Percentiles rank a stretch among this genome's conserved stretches.
These are phyloP conservation scores for Penicillium coffeae DNA, from an alignment of 495 filamentous ascomycete species.

Conservation along the genomic window DNA sequence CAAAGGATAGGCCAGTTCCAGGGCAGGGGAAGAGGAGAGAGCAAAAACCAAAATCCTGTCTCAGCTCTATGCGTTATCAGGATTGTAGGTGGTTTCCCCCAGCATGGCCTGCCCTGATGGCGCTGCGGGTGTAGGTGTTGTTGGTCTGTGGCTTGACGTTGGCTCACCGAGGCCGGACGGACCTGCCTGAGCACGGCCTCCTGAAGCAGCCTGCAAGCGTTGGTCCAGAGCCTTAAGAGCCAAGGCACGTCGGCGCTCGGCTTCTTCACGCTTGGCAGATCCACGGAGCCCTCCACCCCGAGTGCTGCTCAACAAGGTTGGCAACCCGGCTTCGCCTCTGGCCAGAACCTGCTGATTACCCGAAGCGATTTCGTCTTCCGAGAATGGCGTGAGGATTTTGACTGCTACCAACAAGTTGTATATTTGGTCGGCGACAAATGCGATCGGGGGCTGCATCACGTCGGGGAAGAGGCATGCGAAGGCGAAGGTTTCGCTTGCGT, in stretches of 20 bases:
- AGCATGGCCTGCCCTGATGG: slow-evolving; percentile 47
- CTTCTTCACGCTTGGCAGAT: slow-evolving; percentile 72
- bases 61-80: slow-evolving; percentile 50
- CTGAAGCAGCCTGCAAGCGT: slow-evolving; percentile 77
- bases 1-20: background rate
- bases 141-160: slow-evolving; percentile 35
- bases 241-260: slow-evolving; percentile 82
- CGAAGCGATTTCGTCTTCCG: slow-evolving; percentile 74
- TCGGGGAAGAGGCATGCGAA: slow-evolving; percentile 96
- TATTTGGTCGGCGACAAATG: slow-evolving; percentile 66
- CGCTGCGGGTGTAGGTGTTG: slow-evolving; percentile 29
- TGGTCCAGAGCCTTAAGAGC: slow-evolving; percentile 91
- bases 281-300: slow-evolving; percentile 37
- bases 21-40: background rate
- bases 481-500: slow-evolving; percentile 92
- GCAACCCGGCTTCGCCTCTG: slow-evolving; percentile 63
- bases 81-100: slow-evolving; percentile 66
- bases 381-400: slow-evolving; percentile 81
- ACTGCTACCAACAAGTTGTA: slow-evolving; percentile 71
- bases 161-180: slow-evolving; percentile 32
- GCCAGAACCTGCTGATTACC: slow-evolving; percentile 68
- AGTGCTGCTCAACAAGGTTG: slow-evolving; percentile 54
- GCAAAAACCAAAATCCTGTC: background rate
- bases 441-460: slow-evolving; percentile 70
- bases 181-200: slow-evolving; percentile 32